Conservation (phyloP, 2,329 filamentous ascomycete genomes). For the Paraphaeosphaeria sporulosa region DNA sequence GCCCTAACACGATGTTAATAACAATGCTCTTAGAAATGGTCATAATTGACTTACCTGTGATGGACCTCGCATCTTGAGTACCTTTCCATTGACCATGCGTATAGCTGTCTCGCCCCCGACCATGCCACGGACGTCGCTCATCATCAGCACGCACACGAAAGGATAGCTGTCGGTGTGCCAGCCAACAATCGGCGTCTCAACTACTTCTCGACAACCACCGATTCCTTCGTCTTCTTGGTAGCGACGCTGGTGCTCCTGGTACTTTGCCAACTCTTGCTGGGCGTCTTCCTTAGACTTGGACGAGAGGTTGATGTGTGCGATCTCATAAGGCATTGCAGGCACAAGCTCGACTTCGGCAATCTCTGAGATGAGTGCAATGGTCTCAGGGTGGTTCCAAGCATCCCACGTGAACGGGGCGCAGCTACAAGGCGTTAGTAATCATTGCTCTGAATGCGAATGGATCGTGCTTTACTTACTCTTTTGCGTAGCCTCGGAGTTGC, state of each 20-base stretch:
- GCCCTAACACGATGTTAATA: conserved; percentile 53
- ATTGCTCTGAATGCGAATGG: too few species aligned
- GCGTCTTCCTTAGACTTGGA: conserved; percentile 59
- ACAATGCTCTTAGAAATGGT: not conserved
- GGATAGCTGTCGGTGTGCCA: conserved; percentile 73
- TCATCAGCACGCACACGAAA: conserved; percentile 74
- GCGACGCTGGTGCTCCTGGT: conserved; percentile 47
- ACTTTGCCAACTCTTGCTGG: conserved; percentile 51
- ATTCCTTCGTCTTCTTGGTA: conserved; percentile 53
- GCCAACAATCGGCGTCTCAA: conserved; percentile 64
- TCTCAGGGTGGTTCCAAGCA: conserved; percentile 65
- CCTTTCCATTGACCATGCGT: conserved; percentile 60
- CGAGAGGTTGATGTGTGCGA: conserved; percentile 66
- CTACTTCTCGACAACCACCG: conserved; percentile 53
- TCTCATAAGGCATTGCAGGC: conserved; percentile 64
- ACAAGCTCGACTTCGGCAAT: conserved; percentile 67
- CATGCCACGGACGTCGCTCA: conserved; percentile 69
- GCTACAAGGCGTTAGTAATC: conserved; percentile 41
- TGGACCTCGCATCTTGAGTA: conserved; percentile 67
- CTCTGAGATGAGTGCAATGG: conserved; percentile 62
- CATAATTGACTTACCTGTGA: conserved; percentile 58
- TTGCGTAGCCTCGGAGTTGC: conserved; percentile 64
- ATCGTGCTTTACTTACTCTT: conserved; percentile 56
- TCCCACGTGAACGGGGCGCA: conserved; percentile 71
- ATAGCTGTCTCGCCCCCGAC: conserved; percentile 70